Percentiles rank a stretch among this genome's conserved stretches.
phyloP scores from a whole-genome alignment of 1,284 basidiomycete genomes.

The Pseudozyma sp. region DNA sequence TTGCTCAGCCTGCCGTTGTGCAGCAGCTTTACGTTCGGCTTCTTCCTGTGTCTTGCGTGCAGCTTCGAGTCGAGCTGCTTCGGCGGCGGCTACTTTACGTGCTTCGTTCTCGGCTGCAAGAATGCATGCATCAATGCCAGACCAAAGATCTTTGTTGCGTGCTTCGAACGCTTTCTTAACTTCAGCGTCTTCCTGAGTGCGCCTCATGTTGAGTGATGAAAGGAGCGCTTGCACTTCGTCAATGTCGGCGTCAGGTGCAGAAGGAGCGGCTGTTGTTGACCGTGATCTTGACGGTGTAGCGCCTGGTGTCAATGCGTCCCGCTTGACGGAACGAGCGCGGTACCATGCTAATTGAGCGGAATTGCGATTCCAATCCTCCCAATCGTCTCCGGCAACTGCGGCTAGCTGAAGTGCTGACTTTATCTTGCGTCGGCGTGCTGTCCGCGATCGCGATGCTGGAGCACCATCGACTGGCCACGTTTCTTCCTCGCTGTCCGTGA shows the following conservation, averaged over 20 bases:
- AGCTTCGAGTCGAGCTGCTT: conserved; percentile 55
- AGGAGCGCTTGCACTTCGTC: conserved; percentile 58
- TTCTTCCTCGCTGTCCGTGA: conserved; percentile 48
- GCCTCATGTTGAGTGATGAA: conserved; percentile 52
- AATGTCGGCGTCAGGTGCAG: conserved; percentile 27
- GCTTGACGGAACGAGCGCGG: conserved; percentile 13
- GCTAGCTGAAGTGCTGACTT: conserved; percentile 20
- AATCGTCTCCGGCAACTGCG: conserved; percentile 32
- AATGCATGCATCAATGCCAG: conserved; percentile 62
- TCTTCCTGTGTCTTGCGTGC: conserved; percentile 57
- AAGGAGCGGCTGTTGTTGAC: conserved; percentile 3
- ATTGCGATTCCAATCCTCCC: conserved; percentile 52
- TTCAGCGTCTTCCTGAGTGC: conserved; percentile 50
- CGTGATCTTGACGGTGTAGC: conserved; percentile 10
- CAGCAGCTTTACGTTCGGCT: conserved; percentile 54
- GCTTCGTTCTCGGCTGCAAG: conserved; percentile 57
- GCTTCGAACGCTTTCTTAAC: conserved; percentile 60
- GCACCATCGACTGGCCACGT: conserved; percentile 19
- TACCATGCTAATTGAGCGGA: conserved; percentile 28
- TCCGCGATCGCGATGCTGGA: not conserved
- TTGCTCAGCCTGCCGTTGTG: conserved; percentile 56
- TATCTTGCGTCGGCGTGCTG: conserved; percentile 2
- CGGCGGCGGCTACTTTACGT: conserved; percentile 44
- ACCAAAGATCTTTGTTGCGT: conserved; percentile 62
- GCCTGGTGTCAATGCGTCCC: conserved; percentile 1